Conservation (phyloP, 495 filamentous ascomycete species). For the Lasiosphaeria hispida region DNA sequence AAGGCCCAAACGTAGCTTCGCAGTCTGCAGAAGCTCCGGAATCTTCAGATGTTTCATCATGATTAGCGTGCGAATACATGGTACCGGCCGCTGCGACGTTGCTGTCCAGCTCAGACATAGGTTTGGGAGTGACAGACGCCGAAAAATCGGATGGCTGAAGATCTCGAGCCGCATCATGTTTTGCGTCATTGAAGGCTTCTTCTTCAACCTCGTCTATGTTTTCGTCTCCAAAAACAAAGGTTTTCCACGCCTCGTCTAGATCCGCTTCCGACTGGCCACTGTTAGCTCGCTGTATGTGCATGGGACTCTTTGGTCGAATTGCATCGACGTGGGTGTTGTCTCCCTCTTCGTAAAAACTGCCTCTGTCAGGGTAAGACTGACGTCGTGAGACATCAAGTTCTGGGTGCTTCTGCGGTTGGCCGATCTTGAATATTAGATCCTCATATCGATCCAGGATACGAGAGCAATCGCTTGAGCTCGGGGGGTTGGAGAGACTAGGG, state of each 20-base stretch:
- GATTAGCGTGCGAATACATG: background rate
- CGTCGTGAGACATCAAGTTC: background rate
- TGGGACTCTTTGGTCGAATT: background rate
- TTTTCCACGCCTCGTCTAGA: constrained; percentile 37
- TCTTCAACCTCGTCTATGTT: constrained; percentile 34
- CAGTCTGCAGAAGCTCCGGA: constrained; percentile 2
- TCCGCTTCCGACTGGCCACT: constrained; percentile 8
- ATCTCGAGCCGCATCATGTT: constrained; percentile 30
- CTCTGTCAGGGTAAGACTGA: background rate
- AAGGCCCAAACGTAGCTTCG: background rate
- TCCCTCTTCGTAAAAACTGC: background rate
- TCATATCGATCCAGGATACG: constrained; percentile 18
- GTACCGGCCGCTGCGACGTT: constrained; percentile 24
- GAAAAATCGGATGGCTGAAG: constrained; percentile 28
- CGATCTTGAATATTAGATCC: constrained; percentile 15
- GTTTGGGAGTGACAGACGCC: background rate
- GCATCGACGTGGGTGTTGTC: background rate
- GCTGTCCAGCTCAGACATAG: constrained; percentile 16
- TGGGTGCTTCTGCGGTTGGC: constrained; percentile 14
- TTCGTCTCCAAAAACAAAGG: constrained; percentile 36
- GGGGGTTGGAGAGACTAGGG: background rate
- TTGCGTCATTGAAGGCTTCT: constrained; percentile 35
- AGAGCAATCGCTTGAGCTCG: constrained; percentile 17
- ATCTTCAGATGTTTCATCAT: background rate
- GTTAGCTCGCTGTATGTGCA: background rate